These are phyloP conservation scores for Xylaria multiplex DNA, from an alignment of 2,329 filamentous ascomycete genomes.

Conservation along the genomic window DNA sequence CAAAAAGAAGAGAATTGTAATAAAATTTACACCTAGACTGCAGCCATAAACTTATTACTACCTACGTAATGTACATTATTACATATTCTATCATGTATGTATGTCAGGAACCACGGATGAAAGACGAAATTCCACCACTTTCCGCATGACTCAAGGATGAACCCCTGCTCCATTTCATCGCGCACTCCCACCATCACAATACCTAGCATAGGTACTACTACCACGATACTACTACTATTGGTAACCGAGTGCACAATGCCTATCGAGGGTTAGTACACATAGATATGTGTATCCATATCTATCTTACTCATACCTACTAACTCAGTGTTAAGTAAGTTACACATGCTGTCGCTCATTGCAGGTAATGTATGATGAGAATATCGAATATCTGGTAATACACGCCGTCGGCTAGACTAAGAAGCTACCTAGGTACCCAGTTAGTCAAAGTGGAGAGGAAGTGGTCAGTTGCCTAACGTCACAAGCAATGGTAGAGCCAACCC, in stretches of 20 bases:
- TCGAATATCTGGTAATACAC: background rate
- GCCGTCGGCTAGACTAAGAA: background rate
- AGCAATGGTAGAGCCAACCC: background rate
- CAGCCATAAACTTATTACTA: too few species aligned
- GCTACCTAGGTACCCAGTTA: background rate
- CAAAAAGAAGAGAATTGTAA: too few species aligned
- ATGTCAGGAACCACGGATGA: slow-evolving; percentile 9
- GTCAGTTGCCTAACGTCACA: background rate
- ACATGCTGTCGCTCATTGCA: background rate
- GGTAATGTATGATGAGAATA: background rate
- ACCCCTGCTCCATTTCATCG: slow-evolving; percentile 2
- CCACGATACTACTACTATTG: too few species aligned
- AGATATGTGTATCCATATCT: slow-evolving; percentile 1
- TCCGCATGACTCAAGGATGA: background rate
- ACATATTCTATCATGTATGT: background rate
- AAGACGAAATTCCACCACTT: background rate
- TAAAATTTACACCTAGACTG: too few species aligned
- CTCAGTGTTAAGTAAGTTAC: background rate
- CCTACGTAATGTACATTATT: background rate
- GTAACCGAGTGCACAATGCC: too few species aligned
- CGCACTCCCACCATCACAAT: too few species aligned
- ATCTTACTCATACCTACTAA: background rate
- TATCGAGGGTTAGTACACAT: background rate
- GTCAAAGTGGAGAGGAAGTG: background rate
- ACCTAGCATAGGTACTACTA: too few species aligned